phyloP scores from a whole-genome alignment of 805 yeast species.

The Lachancea lanzarotensis region DNA sequence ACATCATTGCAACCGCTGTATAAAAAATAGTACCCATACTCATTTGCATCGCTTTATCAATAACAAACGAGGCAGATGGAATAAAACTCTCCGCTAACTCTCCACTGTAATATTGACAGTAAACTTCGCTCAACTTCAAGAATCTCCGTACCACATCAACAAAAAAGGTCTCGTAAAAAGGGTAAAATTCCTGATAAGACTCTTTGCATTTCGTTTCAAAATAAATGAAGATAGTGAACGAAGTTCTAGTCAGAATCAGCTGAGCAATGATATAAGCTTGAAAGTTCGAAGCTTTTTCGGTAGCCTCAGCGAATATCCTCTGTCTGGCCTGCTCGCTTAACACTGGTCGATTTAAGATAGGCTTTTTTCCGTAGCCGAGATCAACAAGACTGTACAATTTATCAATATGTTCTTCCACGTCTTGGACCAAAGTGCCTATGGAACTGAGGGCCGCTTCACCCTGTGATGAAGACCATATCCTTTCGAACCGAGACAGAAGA shows the following conservation, averaged over 20 bases:
- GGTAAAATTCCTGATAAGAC: constrained; percentile 7
- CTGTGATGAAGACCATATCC: constrained; percentile 22
- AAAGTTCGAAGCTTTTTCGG: constrained; percentile 9
- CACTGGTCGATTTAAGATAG: background rate
- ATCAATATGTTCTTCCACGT: constrained; percentile 19
- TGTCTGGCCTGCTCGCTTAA: background rate
- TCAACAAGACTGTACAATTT: constrained; percentile 11
- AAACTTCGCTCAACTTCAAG: constrained; percentile 16
- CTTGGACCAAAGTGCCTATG: constrained; percentile 18
- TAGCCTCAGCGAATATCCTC: background rate
- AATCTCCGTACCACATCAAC: constrained; percentile 15
- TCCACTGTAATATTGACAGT: constrained; percentile 22
- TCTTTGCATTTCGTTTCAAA: constrained; percentile 21
- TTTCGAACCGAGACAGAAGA: constrained; percentile 23
- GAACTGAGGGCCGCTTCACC: constrained; percentile 16
- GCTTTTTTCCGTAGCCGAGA: background rate
- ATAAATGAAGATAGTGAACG: constrained; percentile 26
- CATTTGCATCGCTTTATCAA: constrained; percentile 25
- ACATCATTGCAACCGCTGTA: constrained; percentile 20
- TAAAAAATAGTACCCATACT: constrained; percentile 25
- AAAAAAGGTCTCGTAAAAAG: constrained; percentile 21
- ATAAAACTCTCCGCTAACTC: constrained; percentile 12
- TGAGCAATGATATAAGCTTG: constrained; percentile 24
- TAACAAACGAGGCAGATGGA: constrained; percentile 20
- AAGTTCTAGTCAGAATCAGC: constrained; percentile 23